Percentiles rank a stretch among this genome's conserved stretches.
Evolutionary conservation across 177 flowering plant species (phyloP).

Genomic region (Vitis hybrid): DNA sequence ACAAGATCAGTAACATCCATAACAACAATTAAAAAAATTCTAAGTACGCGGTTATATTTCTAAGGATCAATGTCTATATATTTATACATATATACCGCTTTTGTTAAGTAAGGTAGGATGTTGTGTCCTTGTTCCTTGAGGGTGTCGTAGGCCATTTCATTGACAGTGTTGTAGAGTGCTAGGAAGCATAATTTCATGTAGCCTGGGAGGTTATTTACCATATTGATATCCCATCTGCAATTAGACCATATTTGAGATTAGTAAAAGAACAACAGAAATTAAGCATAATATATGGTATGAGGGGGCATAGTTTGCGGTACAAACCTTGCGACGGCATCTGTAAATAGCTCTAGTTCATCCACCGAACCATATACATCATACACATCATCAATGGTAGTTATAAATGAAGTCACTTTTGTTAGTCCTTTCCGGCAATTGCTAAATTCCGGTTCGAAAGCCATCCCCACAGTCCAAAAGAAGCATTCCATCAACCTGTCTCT

Average conservation of each 20-base stretch:
- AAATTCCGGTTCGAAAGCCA: slow-evolving; percentile 29
- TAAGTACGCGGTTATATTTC: neutral
- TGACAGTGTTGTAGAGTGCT: slow-evolving; percentile 30
- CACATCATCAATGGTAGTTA: slow-evolving; percentile 44
- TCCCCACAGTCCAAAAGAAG: slow-evolving; percentile 40
- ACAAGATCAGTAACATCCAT: neutral
- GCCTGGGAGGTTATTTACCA: slow-evolving; percentile 24
- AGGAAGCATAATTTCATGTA: slow-evolving; percentile 33
- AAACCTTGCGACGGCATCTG: slow-evolving; percentile 36
- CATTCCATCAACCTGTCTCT: slow-evolving; percentile 42
- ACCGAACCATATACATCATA: slow-evolving; percentile 51
- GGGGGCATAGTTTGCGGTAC: neutral
- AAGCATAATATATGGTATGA: neutral
- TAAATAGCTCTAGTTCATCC: slow-evolving; percentile 42
- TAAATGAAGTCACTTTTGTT: slow-evolving; percentile 30
- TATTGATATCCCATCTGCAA: slow-evolving; percentile 29
- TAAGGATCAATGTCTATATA: neutral
- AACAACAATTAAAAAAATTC: neutral
- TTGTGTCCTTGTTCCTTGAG: slow-evolving; percentile 24
- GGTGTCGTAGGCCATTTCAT: slow-evolving; percentile 25
- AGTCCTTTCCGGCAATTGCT: slow-evolving; percentile 24
- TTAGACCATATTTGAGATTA: neutral
- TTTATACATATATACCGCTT: slow-evolving; percentile 18
- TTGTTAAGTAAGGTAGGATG: slow-evolving; percentile 20
- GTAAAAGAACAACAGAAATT: neutral